Percentiles rank a stretch among this genome's conserved stretches.
phyloP scores from a whole-genome alignment of 805 yeast genomes.

The Scheffersomyces lignosus region DNA sequence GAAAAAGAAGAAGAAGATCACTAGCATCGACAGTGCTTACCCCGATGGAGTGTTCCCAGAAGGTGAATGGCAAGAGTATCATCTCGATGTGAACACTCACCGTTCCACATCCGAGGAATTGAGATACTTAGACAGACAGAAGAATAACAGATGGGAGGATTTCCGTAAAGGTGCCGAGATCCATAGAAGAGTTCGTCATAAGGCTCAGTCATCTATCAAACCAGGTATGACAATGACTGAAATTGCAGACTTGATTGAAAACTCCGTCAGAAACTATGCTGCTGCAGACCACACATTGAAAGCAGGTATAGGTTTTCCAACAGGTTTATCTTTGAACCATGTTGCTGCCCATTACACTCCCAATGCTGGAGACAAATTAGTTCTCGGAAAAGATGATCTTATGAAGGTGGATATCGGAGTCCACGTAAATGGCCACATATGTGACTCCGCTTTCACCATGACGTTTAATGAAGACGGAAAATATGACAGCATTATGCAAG shows the following conservation, averaged over 20 bases:
- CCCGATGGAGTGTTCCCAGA: conserved; percentile 78
- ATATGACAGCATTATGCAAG: conserved; percentile 76
- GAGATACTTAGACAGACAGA: conserved; percentile 70
- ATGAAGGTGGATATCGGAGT: conserved; percentile 97
- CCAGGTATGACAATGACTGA: conserved; percentile 94
- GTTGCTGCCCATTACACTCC: conserved; percentile 99
- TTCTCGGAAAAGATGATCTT: conserved; percentile 82
- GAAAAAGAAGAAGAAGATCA: conserved; percentile 51
- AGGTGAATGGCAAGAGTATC: conserved; percentile 84
- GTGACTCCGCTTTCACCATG: conserved; percentile 93
- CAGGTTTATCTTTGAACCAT: conserved; percentile 92
- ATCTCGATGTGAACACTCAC: conserved; percentile 59
- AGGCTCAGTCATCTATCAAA: conserved; percentile 68
- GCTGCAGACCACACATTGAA: conserved; percentile 60
- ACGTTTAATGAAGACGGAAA: conserved; percentile 81
- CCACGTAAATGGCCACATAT: conserved; percentile 89
- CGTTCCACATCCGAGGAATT: conserved; percentile 87
- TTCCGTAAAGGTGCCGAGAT: conserved; percentile 95
- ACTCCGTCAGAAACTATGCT: conserved; percentile 73
- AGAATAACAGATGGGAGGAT: conserved; percentile 71
- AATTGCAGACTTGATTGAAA: conserved; percentile 86
- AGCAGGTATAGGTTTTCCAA: conserved; percentile 97
- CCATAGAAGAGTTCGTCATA: conserved; percentile 85
- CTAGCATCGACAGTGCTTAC: conserved; percentile 64
- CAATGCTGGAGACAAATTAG: conserved; percentile 87